A percentile compares a stretch with the other conserved stretches of the same genome.
Conservation (phyloP, 2,329 filamentous ascomycete genomes). For the Dactylellina haptotyla region DNA sequence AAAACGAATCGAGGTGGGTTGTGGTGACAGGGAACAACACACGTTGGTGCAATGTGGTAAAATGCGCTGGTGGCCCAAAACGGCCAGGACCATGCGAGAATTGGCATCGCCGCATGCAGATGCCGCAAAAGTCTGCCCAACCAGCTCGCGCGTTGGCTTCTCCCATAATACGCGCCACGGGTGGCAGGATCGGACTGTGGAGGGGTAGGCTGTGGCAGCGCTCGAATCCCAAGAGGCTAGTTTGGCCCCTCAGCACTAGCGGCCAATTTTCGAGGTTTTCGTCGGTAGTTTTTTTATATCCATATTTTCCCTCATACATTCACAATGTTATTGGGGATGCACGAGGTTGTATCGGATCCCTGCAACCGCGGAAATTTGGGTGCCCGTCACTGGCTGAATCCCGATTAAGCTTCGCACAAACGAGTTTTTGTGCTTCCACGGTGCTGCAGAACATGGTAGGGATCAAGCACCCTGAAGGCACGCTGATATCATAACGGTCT, state of each 20-base stretch:
- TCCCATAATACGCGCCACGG: conserved; percentile 17
- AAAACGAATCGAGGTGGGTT: conserved; percentile 43
- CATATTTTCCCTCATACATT: conserved; percentile 35
- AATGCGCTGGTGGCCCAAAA: conserved; percentile 23
- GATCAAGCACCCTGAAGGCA: not conserved
- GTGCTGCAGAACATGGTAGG: not conserved
- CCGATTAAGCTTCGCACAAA: conserved; percentile 52
- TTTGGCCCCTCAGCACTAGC: conserved; percentile 1
- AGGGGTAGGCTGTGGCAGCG: no score
- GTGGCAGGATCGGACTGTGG: conserved; percentile 26
- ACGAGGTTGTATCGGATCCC: conserved; percentile 9
- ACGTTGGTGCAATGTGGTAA: conserved; percentile 50
- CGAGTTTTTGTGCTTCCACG: conserved; percentile 27
- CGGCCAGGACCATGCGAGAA: conserved; percentile 44
- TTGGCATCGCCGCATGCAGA: conserved; percentile 42
- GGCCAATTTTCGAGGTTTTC: conserved; percentile 11
- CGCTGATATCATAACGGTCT: not conserved
- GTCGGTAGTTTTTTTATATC: conserved; percentile 8
- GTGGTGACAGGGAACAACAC: conserved; percentile 15
- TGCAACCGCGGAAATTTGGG: conserved; percentile 36
- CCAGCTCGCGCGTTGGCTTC: conserved; percentile 15
- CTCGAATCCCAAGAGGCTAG: not conserved
- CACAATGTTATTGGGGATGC: not conserved
- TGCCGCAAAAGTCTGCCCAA: conserved; percentile 43
- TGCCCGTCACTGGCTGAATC: conserved; percentile 44